Evolutionary conservation across 768 basidiomycete genomes (phyloP), one percentile per base, ranked within the genome.

Genomic region (Mycena chlorophos): DNA sequence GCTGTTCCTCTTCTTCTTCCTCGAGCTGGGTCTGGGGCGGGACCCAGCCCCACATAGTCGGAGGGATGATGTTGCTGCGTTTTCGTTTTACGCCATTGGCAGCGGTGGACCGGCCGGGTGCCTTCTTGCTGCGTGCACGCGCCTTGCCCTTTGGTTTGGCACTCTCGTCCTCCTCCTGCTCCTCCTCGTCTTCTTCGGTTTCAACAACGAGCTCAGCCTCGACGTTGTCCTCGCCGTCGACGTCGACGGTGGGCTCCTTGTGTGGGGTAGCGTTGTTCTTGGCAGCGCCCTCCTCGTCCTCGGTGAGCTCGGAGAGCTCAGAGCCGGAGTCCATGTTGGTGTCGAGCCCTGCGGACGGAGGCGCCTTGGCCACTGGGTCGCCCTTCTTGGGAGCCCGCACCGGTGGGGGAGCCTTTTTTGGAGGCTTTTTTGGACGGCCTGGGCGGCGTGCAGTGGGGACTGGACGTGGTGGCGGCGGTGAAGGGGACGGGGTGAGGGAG

Each of bases 41-140:
- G n/a, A 85, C 89, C 90, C 91, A 93, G 23, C 81, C 89, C 91
- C 90, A 92, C 88, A 91, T 92, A 51, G 83, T 83, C 30, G 85
- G 85, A 26, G 90, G 88, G 1, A 89, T 85, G 56, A 90, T 77
- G 52, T 85, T 86, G 63, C 85, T 81, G 49, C 85, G 79, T 65
- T 83, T 82, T 68, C 74, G 79, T 58, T 78, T 70, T 14, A 72
- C 73, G 46, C 56, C 58, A 13, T 52, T 60, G 47, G 53, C 56
- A 1, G 63, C 56, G 23, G 62, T 50, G 50, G 60, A 58, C 26
- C 57, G 58, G 6, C 50, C 56, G 28, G 55, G 17, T 53, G 45
- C 4, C 58, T 61, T 16, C 64, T 34, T 20, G 52, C 58, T 17
- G 6, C 55, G 46, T 12, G 65, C 68, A 4, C 64, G 66, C 22